These are phyloP conservation scores for Themeda triandra DNA, from an alignment of 176 grass and related monocot genomes.

Conservation along the genomic window DNA sequence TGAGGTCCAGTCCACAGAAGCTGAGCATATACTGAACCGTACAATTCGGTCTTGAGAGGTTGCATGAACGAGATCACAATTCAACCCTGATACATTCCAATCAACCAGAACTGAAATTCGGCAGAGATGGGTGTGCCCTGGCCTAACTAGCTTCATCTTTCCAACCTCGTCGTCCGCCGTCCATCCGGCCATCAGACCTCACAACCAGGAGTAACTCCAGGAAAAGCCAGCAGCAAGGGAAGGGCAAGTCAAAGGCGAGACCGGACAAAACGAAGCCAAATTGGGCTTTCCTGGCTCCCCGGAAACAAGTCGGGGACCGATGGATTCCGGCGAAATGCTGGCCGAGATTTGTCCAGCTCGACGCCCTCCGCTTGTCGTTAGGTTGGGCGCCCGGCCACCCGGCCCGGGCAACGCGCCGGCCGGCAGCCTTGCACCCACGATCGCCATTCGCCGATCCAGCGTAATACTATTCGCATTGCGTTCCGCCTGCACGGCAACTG, in stretches of 20 bases:
- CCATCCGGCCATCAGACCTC: neutral
- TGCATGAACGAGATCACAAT: neutral
- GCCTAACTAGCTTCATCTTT: conserved; percentile 17
- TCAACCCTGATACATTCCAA: neutral
- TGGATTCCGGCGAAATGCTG: conserved; percentile 28
- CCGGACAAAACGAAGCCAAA: conserved; percentile 25
- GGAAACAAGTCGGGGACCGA: neutral
- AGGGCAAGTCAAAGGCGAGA: conserved; percentile 17
- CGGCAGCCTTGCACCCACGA: conserved; percentile 10
- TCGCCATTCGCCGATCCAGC: neutral
- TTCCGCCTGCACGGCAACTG: neutral
- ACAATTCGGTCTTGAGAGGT: neutral
- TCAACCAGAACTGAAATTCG: conserved; percentile 22
- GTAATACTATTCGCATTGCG: neutral
- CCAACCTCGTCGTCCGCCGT: neutral
- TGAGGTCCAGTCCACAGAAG: neutral
- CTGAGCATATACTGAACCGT: neutral
- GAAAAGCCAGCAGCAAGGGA: neutral
- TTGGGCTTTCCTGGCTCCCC: neutral
- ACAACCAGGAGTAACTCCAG: neutral
- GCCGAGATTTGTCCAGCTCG: conserved; percentile 11
- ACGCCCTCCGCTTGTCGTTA: neutral
- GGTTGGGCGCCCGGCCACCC: conserved; percentile 12
- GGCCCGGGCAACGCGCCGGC: neutral
- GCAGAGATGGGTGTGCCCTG: neutral